Evolutionary conservation across 1,139 yeast genomes (phyloP).

Genomic region (Meyerozyma athensensis): DNA sequence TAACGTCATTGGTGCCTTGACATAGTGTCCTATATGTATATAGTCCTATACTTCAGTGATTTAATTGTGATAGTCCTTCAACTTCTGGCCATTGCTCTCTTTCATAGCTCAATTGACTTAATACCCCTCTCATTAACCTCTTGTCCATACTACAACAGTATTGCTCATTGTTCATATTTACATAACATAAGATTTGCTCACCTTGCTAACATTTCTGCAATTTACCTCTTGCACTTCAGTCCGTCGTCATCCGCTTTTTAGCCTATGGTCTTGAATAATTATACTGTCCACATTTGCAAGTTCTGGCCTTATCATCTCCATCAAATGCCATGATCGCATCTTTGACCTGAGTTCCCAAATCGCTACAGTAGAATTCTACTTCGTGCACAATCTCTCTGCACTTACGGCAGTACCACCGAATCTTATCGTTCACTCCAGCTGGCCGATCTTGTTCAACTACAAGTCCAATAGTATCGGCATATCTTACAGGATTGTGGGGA

Average conservation of each 20-base stretch:
- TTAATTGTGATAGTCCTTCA: too few relatives aligned
- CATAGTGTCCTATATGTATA: too few relatives aligned
- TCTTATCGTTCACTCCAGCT: slow-evolving; percentile 55
- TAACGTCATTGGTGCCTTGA: too few relatives aligned
- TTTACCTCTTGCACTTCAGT: not conserved
- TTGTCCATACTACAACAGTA: not conserved
- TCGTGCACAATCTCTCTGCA: slow-evolving; percentile 68
- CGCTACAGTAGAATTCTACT: slow-evolving; percentile 66
- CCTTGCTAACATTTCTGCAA: not conserved
- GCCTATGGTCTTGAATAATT: slow-evolving; percentile 63
- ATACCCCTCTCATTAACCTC: too few relatives aligned
- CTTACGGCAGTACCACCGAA: slow-evolving; percentile 81
- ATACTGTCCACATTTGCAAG: slow-evolving; percentile 75
- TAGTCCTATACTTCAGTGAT: too few relatives aligned
- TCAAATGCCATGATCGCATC: slow-evolving; percentile 75
- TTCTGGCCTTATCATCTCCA: slow-evolving; percentile 54
- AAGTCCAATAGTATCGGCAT: slow-evolving; percentile 78
- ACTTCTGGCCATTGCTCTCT: too few relatives aligned
- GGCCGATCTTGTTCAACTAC: slow-evolving; percentile 97
- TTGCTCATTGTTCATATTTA: too few relatives aligned
- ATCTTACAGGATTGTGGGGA: slow-evolving; percentile 91
- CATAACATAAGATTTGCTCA: not conserved
- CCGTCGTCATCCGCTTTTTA: slow-evolving; percentile 13
- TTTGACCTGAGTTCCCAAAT: slow-evolving; percentile 88
- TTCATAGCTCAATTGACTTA: too few relatives aligned